Base-by-base conservation (phyloP, 2,329 filamentous ascomycete species). In the Laburnicola sp. region DNA sequence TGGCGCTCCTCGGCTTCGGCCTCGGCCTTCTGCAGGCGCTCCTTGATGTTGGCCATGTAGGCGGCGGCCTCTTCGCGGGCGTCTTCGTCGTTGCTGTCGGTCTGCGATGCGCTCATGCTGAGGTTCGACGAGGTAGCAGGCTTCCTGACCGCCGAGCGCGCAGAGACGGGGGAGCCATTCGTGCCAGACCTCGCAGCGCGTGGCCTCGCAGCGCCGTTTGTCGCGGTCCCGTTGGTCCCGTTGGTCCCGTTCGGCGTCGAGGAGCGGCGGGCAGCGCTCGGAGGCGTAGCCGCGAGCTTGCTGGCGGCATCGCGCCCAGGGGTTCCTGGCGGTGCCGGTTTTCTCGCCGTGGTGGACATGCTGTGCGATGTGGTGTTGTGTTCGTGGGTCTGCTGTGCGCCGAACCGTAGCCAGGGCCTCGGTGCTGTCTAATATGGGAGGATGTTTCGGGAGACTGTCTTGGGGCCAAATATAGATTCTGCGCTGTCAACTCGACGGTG, bases 1-100 rank as follows among this genome's bases (percentile, higher is more conserved):
- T 88, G 86, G 71, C 86, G 87, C 65, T 91, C 86, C 62, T 94
- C 89, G 0, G 88, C 88, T 34, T 83, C 79, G 43, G 79, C 82
- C 74, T 97, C 93, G 22, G 91, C 88, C 72, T 87, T 89, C 64
- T 89, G 83, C 44, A 97, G 79, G 50, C 90, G 86, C 58, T 91
- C 86, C 74, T 91, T 91, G 52, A 97, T 78, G 58, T 97, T 91
- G 58, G 95, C 89, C 51, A 96, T 81, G 50, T 89, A 80, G 11
- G 89, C 86, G 36, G 90, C 80, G 56, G 88, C 86, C 73, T 94
- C 91, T 16, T 89, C 91, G 61, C 88, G 86, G 56, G 86, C 86
- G 45, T 92, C 88, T 58, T 91, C 76, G 45, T 76, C 74, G 32
- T 64, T 68, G 32, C 64, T 62, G 51, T 73, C 68, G 59, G 68